A percentile compares a stretch with the other conserved stretches of the same genome.
phyloP scores from a whole-genome alignment of 2,329 filamentous ascomycete species.

The Escovopsis sp. region DNA sequence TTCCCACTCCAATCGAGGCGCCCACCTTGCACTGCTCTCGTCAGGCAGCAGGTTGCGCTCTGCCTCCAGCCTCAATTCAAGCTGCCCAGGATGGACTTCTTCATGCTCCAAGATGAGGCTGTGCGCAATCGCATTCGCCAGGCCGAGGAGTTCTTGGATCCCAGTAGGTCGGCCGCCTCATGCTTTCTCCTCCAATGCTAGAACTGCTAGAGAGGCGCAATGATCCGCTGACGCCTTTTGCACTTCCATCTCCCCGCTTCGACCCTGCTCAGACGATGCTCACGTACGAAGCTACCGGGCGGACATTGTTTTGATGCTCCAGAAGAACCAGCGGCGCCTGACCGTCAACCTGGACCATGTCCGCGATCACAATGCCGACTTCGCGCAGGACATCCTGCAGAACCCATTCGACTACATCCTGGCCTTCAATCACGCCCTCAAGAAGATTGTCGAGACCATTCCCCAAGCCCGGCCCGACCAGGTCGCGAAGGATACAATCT shows the following conservation, averaged over 20 bases:
- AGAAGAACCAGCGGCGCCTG: slow-evolving; percentile 48
- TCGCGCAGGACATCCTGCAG: slow-evolving; percentile 64
- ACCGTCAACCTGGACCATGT: slow-evolving; percentile 80
- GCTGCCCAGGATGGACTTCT: slow-evolving; percentile 45
- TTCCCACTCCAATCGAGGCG: slow-evolving; percentile 15
- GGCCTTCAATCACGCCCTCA: slow-evolving; percentile 82
- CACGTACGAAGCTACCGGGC: slow-evolving; percentile 63
- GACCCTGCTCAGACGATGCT: slow-evolving; percentile 27
- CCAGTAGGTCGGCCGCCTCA: slow-evolving; percentile 53
- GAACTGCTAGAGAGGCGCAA: too few species aligned
- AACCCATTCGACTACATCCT: slow-evolving; percentile 77
- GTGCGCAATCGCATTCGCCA: slow-evolving; percentile 69
- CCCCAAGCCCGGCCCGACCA: slow-evolving; percentile 63
- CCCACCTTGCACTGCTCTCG: too few species aligned
- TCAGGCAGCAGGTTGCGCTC: too few species aligned
- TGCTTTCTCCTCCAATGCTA: too few species aligned
- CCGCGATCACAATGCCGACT: slow-evolving; percentile 67
- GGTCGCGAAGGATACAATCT: slow-evolving; percentile 62
- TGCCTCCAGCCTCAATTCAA: background rate
- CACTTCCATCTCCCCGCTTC: background rate
- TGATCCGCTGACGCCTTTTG: background rate
- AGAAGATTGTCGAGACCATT: slow-evolving; percentile 70
- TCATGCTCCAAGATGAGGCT: slow-evolving; percentile 71
- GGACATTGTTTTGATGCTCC: slow-evolving; percentile 68
- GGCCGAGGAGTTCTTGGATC: slow-evolving; percentile 88